A percentile compares a stretch with the other conserved stretches of the same genome.
These are phyloP conservation scores for Scedosporium minutisporum DNA, from an alignment of 2,329 filamentous ascomycete genomes.

Conservation along the genomic window DNA sequence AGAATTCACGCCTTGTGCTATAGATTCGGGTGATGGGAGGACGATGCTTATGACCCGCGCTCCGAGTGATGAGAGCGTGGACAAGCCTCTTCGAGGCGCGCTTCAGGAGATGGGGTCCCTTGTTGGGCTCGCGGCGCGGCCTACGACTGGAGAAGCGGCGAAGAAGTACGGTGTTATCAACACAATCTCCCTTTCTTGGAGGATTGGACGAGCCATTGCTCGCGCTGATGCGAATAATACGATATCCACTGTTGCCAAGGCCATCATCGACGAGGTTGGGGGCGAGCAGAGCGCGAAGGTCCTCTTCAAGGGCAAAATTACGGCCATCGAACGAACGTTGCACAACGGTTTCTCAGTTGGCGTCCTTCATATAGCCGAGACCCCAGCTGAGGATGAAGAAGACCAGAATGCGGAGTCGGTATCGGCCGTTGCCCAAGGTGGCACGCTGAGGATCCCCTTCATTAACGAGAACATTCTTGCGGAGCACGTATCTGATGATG, in stretches of 20 bases:
- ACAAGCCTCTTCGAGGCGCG: slow-evolving; percentile 28
- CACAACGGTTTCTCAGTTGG: slow-evolving; percentile 41
- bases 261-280: slow-evolving; percentile 28
- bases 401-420: slow-evolving; percentile 2
- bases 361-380: slow-evolving; percentile 16
- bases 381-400: slow-evolving; percentile 14
- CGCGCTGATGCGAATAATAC: slow-evolving; percentile 31
- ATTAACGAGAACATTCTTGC: slow-evolving; percentile 15
- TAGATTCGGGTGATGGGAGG: slow-evolving; percentile 34
- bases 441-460: slow-evolving; percentile 17
- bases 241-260: slow-evolving; percentile 28
- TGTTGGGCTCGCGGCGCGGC: slow-evolving; percentile 23
- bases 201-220: slow-evolving; percentile 40
- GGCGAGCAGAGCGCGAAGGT: slow-evolving; percentile 14
- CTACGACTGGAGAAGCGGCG: slow-evolving; percentile 24
- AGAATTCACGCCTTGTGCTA: slow-evolving; percentile 31
- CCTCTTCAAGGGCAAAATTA: slow-evolving; percentile 20
- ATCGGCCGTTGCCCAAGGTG: slow-evolving; percentile 9
- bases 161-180: slow-evolving; percentile 14
- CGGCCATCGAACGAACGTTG: slow-evolving; percentile 37
- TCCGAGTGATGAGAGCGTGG: slow-evolving; percentile 13
- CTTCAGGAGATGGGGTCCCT: slow-evolving; percentile 26
- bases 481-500: neutral
- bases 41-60: slow-evolving; percentile 31
- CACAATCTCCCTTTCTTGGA: slow-evolving; percentile 13